These are phyloP conservation scores for Botrytis cinerea DNA, from an alignment of 2,329 filamentous ascomycete genomes.

Conservation along the genomic window DNA sequence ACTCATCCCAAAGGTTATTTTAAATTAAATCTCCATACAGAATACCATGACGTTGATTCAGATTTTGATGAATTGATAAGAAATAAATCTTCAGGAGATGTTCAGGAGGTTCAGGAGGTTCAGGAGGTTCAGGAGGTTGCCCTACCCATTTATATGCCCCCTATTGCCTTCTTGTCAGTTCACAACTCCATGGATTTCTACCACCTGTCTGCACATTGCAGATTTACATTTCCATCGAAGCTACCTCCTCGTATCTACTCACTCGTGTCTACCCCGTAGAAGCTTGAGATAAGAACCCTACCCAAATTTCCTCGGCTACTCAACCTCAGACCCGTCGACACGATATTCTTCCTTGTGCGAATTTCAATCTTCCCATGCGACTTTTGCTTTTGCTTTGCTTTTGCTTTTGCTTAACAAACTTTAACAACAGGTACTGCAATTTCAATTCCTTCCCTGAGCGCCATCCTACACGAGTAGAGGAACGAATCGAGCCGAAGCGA, in stretches of 20 bases:
- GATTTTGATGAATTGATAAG: neutral
- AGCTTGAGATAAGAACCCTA: neutral
- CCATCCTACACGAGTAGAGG: neutral
- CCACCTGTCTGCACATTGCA: neutral
- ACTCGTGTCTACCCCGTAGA: neutral
- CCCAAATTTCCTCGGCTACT: neutral
- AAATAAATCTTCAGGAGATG: neutral
- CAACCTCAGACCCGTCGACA: neutral
- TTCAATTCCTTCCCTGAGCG: neutral
- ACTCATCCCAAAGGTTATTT: neutral
- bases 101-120: neutral
- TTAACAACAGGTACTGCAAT: neutral
- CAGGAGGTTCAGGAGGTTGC: neutral
- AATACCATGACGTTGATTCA: slow-evolving; percentile 13
- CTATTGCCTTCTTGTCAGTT: neutral
- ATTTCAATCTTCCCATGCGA: neutral
- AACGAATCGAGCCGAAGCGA: neutral
- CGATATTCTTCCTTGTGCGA: neutral
- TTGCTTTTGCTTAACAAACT: neutral
- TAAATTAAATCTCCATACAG: slow-evolving; percentile 4
- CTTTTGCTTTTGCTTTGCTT: neutral
- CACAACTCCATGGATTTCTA: neutral
- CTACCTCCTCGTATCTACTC: neutral
- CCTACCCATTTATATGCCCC: neutral
- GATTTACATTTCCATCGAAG: neutral